Base-by-base conservation (phyloP, 1,139 yeast genomes). In the Spathaspora sp. region DNA sequence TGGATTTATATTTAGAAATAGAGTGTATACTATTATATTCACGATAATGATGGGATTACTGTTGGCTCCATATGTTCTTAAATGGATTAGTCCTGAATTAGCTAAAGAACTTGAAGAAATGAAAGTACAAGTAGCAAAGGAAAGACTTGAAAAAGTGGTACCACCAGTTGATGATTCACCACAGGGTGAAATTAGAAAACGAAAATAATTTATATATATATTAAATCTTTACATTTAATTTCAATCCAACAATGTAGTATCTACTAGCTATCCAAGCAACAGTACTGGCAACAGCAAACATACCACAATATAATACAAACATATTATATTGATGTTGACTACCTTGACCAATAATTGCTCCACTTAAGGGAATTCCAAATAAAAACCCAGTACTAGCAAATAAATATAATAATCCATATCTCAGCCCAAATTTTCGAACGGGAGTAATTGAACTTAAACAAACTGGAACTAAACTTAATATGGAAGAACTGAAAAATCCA, bases 291-390 rank as follows among this genome's bases (percentile, higher is more conserved):
- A 58, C 44, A 3, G 60, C 50, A 43, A 64, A 55, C 15, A 53
- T 42, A 9, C 65, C 60, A 44, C 64, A 58, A 11, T 63, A 55
- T 6, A 60, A 49, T 4, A 61, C 66, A 52, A 65, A 65, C 52
- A 54, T 54, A 27, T 62, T 58, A 43, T 64, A 66, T 16, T 60
- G 53, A 36, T 51, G 49, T 27, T 47, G 51, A 8, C 55, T 44
- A 3, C 66, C 70, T 3, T 72, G 56, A 2, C 76, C 74, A 37
- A 80, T 72, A 44, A 80, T 71, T 1, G 75, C 72, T 46, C 81
- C 81, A 37, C 80, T 76, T 16, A 77, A 51, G 49, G 6, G 80
- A 66, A 44, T 46, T 13, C 76, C 76, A 42, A 73, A 58, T 38
- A 73, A 58, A 45, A 69, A 70, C 2, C 75, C 76, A 33, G 64